Percentiles rank a stretch among this genome's conserved stretches.
Conservation (phyloP, 1,139 yeast genomes). For the Debaryomyces fabryi region DNA sequence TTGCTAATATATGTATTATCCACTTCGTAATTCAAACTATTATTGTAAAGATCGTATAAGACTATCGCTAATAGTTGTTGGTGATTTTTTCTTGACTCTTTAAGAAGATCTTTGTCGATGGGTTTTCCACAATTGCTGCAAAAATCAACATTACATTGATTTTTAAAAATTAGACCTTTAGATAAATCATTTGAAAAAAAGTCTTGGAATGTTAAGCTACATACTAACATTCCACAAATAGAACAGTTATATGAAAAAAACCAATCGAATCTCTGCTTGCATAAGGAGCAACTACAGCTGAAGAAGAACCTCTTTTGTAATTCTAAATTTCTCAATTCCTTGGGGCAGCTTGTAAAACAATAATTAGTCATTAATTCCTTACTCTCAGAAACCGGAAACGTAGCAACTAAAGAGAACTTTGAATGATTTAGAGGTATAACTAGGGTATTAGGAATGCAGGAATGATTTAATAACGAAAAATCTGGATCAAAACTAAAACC, state of each 20-base stretch:
- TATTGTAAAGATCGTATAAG: neutral
- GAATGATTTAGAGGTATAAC: slow-evolving; percentile 21
- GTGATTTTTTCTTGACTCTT: slow-evolving; percentile 1
- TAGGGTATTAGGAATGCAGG: slow-evolving; percentile 33
- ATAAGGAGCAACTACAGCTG: slow-evolving; percentile 33
- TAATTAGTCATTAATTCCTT: slow-evolving; percentile 36
- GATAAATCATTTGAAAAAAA: slow-evolving; percentile 4
- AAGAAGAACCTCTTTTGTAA: slow-evolving; percentile 31
- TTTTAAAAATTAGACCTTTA: slow-evolving; percentile 1
- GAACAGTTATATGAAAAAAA: slow-evolving; percentile 26
- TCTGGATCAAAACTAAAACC: slow-evolving; percentile 40
- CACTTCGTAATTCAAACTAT: neutral
- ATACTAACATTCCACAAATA: slow-evolving; percentile 15
- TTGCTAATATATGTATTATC: neutral
- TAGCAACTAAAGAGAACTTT: slow-evolving; percentile 20
- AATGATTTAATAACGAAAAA: slow-evolving; percentile 35
- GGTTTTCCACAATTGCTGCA: slow-evolving; percentile 7
- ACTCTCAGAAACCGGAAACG: slow-evolving; percentile 19
- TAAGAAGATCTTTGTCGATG: neutral
- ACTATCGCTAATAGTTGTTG: slow-evolving; percentile 5
- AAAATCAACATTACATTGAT: neutral
- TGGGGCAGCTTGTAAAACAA: slow-evolving; percentile 26
- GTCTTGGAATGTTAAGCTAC: slow-evolving; percentile 1
- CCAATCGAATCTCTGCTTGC: slow-evolving; percentile 22
- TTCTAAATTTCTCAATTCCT: slow-evolving; percentile 20